Percentiles rank a stretch among this genome's conserved stretches.
These are phyloP conservation scores for Narthecium ossifragum DNA, from an alignment of 106 monocot genomes.

Conservation along the genomic window DNA sequence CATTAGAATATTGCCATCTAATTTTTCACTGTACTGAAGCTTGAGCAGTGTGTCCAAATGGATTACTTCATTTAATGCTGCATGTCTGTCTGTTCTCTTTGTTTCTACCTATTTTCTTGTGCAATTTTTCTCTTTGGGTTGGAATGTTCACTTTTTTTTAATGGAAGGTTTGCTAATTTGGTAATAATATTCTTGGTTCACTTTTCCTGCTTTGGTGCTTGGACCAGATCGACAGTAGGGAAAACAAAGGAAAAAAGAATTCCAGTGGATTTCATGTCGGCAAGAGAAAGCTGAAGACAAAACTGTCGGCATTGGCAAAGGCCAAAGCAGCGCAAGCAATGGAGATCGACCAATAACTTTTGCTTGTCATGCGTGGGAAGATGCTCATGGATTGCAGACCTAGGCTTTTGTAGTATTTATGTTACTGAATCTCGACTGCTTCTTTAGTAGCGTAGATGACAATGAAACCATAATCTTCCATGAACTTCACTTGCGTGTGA, in stretches of 20 bases:
- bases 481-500: too few relatives aligned
- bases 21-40: neutral
- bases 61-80: neutral
- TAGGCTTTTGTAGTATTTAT: too few relatives aligned
- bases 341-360: slow-evolving; percentile 74
- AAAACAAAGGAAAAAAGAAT: slow-evolving; percentile 47
- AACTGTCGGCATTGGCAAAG: slow-evolving; percentile 66
- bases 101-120: neutral
- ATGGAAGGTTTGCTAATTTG: neutral
- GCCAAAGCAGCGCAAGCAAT: slow-evolving; percentile 93
- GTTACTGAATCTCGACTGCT: too few relatives aligned
- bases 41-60: neutral
- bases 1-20: too few relatives aligned
- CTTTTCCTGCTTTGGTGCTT: neutral
- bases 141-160: neutral
- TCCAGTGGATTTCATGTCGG: slow-evolving; percentile 69
- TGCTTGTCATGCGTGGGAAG: too few relatives aligned
- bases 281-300: slow-evolving; percentile 85
- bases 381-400: too few relatives aligned
- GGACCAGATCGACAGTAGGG: neutral
- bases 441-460: too few relatives aligned
- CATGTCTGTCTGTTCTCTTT: neutral
- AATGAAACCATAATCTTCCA: too few relatives aligned
- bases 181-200: neutral
- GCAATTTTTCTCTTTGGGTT: neutral